Evolutionary conservation across 176 grass and related monocot species (phyloP).

Genomic region (Carex myosuroides): DNA sequence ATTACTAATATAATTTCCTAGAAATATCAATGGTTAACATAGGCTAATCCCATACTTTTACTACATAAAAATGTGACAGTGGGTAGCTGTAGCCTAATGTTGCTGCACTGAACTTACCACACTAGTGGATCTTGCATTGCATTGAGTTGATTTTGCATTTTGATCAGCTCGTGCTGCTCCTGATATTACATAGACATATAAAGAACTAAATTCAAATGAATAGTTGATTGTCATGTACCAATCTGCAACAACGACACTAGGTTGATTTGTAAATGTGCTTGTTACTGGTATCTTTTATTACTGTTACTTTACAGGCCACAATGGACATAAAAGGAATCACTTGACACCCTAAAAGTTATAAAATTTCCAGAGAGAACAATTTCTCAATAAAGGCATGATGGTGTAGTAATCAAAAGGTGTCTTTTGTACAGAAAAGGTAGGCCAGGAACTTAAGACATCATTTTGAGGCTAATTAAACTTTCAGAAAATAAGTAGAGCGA

Average conservation of each 20-base stretch:
- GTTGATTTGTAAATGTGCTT: background rate
- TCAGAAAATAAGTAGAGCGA: background rate
- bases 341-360: background rate
- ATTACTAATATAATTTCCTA: background rate
- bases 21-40: background rate
- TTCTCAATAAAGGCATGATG: background rate
- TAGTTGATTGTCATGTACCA: background rate
- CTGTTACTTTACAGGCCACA: background rate
- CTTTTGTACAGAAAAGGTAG: background rate
- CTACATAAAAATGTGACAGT: background rate
- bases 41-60: background rate
- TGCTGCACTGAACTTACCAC: background rate
- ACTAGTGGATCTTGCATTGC: background rate
- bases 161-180: background rate
- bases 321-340: background rate
- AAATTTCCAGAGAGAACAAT: background rate
- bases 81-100: too few species aligned
- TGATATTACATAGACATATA: background rate
- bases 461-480: background rate
- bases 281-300: background rate
- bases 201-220: background rate
- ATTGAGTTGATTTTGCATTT: background rate
- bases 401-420: background rate
- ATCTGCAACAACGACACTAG: background rate
- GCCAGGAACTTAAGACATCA: background rate